Percentiles rank a stretch among this genome's conserved stretches.
Evolutionary conservation across 2,329 filamentous ascomycete genomes (phyloP).

Genomic region (Cryphonectria parasitica): DNA sequence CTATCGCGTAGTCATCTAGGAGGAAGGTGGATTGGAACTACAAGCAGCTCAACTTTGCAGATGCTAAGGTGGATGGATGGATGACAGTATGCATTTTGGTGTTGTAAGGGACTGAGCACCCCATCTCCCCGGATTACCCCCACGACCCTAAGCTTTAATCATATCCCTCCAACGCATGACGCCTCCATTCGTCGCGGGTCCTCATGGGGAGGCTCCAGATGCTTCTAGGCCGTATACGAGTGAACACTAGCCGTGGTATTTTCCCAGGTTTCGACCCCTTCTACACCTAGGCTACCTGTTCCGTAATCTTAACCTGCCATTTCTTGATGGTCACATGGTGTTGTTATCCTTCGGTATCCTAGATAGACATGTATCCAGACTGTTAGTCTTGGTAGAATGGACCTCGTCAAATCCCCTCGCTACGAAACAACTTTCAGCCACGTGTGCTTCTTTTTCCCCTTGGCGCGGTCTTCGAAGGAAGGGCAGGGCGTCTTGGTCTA

Average conservation of each 20-base stretch:
- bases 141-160: constrained; percentile 10
- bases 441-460: not conserved
- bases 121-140: constrained; percentile 19
- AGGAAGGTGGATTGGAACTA: not conserved
- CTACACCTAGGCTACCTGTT: not conserved
- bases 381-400: not conserved
- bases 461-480: not conserved
- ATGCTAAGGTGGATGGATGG: not conserved
- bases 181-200: not conserved
- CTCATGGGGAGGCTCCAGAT: not conserved
- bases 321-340: not conserved
- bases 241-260: not conserved
- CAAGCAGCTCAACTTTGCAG: not conserved
- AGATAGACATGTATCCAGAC: not conserved
- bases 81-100: not conserved
- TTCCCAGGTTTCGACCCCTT: not conserved
- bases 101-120: not conserved
- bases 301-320: not conserved
- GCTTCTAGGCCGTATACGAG: not conserved
- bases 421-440: not conserved
- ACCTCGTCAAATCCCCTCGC: not conserved
- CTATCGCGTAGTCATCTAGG: not conserved
- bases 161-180: not conserved
- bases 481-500: not conserved
- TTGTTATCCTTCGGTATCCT: not conserved